These are phyloP conservation scores for Babesia caballi DNA, from an alignment of 169 alveolate species.

Conservation along the genomic window DNA sequence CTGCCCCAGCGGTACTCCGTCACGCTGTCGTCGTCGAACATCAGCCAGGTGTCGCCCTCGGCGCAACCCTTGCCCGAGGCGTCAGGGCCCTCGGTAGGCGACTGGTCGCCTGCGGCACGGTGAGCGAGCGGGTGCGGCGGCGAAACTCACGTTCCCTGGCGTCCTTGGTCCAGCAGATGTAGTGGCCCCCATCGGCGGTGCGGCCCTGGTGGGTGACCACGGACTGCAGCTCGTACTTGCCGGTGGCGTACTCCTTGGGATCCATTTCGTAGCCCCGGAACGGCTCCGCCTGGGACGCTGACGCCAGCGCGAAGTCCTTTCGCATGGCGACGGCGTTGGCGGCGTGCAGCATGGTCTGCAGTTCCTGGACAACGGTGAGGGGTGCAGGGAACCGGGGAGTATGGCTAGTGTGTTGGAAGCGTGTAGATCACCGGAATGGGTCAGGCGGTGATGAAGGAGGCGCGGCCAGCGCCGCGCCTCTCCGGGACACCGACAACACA, in stretches of 20 bases:
- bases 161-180: constrained; percentile 91
- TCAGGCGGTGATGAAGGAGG: too few relatives aligned
- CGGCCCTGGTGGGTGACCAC: constrained; percentile 97
- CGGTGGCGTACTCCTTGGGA: constrained; percentile 75
- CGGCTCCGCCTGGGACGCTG: not conserved
- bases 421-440: too few relatives aligned
- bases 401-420: too few relatives aligned
- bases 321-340: constrained; percentile 31
- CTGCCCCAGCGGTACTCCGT: constrained; percentile 76
- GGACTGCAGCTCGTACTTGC: constrained; percentile 90
- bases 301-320: not conserved
- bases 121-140: constrained; percentile 20
- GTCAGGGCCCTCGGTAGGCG: not conserved
- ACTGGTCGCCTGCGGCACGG: not conserved
- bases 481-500: too few relatives aligned
- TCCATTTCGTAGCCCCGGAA: constrained; percentile 61
- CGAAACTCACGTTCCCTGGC: constrained; percentile 16
- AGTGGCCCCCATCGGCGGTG: constrained; percentile 96
- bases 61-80: constrained; percentile 55
- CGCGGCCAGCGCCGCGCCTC: too few relatives aligned
- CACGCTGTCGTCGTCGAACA: constrained; percentile 86
- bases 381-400: too few relatives aligned
- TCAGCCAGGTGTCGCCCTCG: constrained; percentile 72
- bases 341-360: constrained; percentile 1
- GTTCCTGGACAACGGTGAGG: too few relatives aligned